These are phyloP conservation scores for Candida dajiaensis DNA, from an alignment of 805 yeast species.

Conservation along the genomic window DNA sequence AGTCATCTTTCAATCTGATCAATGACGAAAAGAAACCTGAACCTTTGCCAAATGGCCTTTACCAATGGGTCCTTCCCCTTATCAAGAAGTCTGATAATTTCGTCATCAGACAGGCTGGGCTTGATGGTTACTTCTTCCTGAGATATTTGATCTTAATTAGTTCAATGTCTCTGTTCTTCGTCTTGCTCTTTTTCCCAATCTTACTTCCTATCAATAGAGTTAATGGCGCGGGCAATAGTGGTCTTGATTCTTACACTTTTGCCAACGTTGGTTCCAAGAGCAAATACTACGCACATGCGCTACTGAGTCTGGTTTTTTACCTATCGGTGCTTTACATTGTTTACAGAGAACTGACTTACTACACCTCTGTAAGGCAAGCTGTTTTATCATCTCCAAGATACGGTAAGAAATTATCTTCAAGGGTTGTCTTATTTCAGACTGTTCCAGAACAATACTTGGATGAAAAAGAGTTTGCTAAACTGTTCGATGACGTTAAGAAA, in stretches of 20 bases:
- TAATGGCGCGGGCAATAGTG: constrained; percentile 52
- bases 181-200: constrained; percentile 52
- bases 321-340: constrained; percentile 64
- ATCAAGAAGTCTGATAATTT: constrained; percentile 65
- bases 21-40: constrained; percentile 60
- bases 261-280: constrained; percentile 57
- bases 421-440: constrained; percentile 79
- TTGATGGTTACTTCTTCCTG: constrained; percentile 91
- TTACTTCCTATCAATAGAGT: constrained; percentile 82
- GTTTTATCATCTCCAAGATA: constrained; percentile 77
- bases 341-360: constrained; percentile 78
- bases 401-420: constrained; percentile 64
- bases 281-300: constrained; percentile 82
- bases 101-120: constrained; percentile 78
- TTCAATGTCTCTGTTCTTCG: constrained; percentile 47
- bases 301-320: constrained; percentile 75
- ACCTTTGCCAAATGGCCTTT: constrained; percentile 63
- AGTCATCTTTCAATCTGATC: constrained; percentile 57
- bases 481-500: constrained; percentile 77
- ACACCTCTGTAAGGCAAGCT: constrained; percentile 69
- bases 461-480: constrained; percentile 64
- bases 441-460: constrained; percentile 72
- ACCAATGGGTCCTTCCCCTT: constrained; percentile 65
- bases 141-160: constrained; percentile 64
- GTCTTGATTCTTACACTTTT: constrained; percentile 72